Base-by-base conservation (phyloP, 169 alveolate species). In the Plasmodium blacklocki region DNA sequence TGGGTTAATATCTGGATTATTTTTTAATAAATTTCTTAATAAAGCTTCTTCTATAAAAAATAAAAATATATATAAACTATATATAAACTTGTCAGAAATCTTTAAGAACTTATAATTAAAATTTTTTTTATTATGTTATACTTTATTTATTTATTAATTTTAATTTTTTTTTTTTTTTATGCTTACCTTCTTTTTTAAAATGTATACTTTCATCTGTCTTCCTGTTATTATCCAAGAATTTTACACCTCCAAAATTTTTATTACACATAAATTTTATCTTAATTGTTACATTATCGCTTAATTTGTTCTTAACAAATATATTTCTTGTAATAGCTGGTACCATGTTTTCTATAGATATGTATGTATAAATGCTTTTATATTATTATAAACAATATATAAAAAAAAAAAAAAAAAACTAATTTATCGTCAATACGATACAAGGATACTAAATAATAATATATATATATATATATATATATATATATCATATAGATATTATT, bases 151-250 rank as follows among this genome's bases (percentile, higher is more conserved):
- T 32, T 32, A 32, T 32, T 32, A 4, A 32, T 32, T 32, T 32
- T 32, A 32, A 4, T 32, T 5, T 5, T 39, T 39, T 39, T 5
- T 39, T 39, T 39, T 39, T 39, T 39, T 39, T 39, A 39, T 12
- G 3, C 7, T n/a, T 74, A 89, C 95, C 95, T 89, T 93, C 94
- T 56, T 93, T 93, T 63, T 93, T 88, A 87, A 93, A 93, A 64
- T 90, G 76, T 23, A 89, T 73, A 7, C 93, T 68, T 71, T 93
- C 95, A 21, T 93, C 95, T 11, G 93, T 91, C 7, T 89, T 80
- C 39, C 94, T 68, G 32, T 87, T 93, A 71, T 80, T 68, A 45
- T 93, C 95, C 67, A 93, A 64, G 50, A 93, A 93, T 54, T 87
- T 88, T 45, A 93, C 95, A 2, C 92, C 88, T 45, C 86, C 83